These are phyloP conservation scores for Ramalina peruviana DNA, from an alignment of 495 filamentous ascomycete genomes.

Conservation along the genomic window DNA sequence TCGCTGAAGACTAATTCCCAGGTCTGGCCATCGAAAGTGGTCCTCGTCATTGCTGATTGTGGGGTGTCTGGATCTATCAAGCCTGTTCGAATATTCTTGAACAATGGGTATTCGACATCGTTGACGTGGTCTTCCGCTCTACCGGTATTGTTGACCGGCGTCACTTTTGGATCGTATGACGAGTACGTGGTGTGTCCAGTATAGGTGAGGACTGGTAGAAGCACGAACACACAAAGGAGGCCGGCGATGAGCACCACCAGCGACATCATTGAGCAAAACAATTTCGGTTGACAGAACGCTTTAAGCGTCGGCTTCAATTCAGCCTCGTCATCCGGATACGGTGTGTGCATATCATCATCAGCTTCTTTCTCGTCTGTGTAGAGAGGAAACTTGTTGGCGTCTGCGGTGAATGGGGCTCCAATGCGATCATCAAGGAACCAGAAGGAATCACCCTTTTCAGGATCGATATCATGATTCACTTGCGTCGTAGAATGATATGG, in stretches of 20 bases:
- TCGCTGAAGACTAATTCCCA: constrained; percentile 64
- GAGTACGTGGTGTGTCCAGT: constrained; percentile 17
- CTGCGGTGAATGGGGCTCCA: constrained; percentile 19
- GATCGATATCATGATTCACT: constrained; percentile 1
- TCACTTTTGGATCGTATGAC: constrained; percentile 3
- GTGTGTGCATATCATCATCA: constrained; percentile 37
- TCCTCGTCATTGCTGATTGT: constrained; percentile 41
- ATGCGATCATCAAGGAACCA: constrained; percentile 29
- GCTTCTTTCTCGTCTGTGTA: constrained; percentile 29
- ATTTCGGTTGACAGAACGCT: constrained; percentile 26
- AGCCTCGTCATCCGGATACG: constrained; percentile 30
- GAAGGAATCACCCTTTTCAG: constrained; percentile 16
- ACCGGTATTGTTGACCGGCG: neutral
- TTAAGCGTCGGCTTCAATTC: constrained; percentile 24
- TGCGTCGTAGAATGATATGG: neutral
- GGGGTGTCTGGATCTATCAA: constrained; percentile 65
- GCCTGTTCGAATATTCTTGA: constrained; percentile 45
- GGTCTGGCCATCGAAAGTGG: constrained; percentile 39
- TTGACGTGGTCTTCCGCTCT: constrained; percentile 34
- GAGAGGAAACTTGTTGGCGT: constrained; percentile 23
- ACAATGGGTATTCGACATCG: constrained; percentile 38
- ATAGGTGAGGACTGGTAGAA: constrained; percentile 30
- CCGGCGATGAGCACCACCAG: constrained; percentile 28
- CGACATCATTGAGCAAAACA: constrained; percentile 27
- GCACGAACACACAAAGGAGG: constrained; percentile 30